Evolutionary conservation across 176 grass and related monocot species (phyloP), one percentile per base, ranked within the genome.

Genomic region (Hsuehochloa calcarea): DNA sequence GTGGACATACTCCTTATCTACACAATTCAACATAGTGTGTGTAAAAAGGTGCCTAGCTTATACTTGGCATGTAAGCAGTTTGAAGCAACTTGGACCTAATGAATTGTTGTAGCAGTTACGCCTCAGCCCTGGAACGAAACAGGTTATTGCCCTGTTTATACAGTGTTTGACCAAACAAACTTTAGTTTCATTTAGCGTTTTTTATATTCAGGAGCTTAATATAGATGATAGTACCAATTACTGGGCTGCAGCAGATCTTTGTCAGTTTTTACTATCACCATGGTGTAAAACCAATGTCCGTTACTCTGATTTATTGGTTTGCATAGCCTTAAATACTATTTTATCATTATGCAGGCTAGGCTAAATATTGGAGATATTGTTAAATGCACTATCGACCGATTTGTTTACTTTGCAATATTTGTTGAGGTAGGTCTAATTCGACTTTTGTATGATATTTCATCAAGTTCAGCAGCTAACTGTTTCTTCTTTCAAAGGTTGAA

Each of bases 361-460:
- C 96, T 98, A 83, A 94, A 72, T 70, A 85, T 95, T 85, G 96
- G 96, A 65, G 93, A 98, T 88, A 87, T 94, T 37, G 84, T 95
- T 62, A 84, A 92, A 84, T 98, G 93, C 67, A 73, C 73, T 19
- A 94, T 98, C 80, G 87, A 65, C 84, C 82, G 87, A 88, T 95
- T 98, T 90, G 89, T 89, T 47, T 95, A 94, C 81, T 93, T 92
- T 84, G 96, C 93, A 77, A 98, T 98, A 92, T 98, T 98, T 84
- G 96, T 95, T 31, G 85, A 95, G 93, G 96, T 95, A 87, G 66
- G 76, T 76, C 37, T 62, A 59, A 60, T 85, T 76, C 22, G 72
- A 44, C 6, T 4, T 12, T 68, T 20, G 45, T 50, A 5, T 63
- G 62, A 37, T 37, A 86, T 79, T 79, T 40, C 35, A 69, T 85